Evolutionary conservation across 805 yeast genomes (phyloP).

Genomic region (Pichia insulana): DNA sequence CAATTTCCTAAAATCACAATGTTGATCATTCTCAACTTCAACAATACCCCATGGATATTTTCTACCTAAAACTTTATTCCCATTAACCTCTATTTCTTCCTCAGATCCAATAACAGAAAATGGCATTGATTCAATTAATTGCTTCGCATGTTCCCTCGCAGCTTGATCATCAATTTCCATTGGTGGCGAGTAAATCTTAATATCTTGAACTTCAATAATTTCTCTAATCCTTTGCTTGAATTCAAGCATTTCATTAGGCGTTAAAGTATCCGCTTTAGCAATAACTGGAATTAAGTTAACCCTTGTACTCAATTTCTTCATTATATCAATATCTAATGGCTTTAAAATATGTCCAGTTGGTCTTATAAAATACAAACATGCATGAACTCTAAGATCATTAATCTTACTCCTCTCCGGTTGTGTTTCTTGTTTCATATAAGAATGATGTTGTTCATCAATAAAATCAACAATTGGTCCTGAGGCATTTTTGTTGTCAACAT

Average conservation of each 20-base stretch:
- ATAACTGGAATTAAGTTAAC: conserved; percentile 86
- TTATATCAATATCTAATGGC: conserved; percentile 80
- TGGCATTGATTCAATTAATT: conserved; percentile 77
- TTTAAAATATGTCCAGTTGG: conserved; percentile 86
- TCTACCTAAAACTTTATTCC: conserved; percentile 65
- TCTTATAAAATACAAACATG: conserved; percentile 80
- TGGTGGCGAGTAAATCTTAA: conserved; percentile 77
- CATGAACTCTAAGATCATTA: conserved; percentile 84
- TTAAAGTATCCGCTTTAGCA: conserved; percentile 80
- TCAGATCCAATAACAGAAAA: conserved; percentile 78
- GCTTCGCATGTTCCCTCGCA: conserved; percentile 72
- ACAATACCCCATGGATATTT: conserved; percentile 88
- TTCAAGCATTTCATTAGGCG: conserved; percentile 56
- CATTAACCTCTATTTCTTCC: conserved; percentile 57
- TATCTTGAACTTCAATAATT: conserved; percentile 76
- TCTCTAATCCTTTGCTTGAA: conserved; percentile 74
- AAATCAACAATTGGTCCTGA: conserved; percentile 86
- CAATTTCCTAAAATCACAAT: conserved; percentile 77
- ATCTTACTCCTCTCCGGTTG: conserved; percentile 66
- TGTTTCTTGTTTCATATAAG: conserved; percentile 85
- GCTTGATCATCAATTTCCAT: conserved; percentile 68
- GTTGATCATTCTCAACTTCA: conserved; percentile 78
- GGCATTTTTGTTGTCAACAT: conserved; percentile 73
- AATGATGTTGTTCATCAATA: conserved; percentile 84
- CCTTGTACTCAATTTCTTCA: conserved; percentile 73